phyloP scores from a whole-genome alignment of 169 alveolate species.

The Cryptosporidium ryanae region DNA sequence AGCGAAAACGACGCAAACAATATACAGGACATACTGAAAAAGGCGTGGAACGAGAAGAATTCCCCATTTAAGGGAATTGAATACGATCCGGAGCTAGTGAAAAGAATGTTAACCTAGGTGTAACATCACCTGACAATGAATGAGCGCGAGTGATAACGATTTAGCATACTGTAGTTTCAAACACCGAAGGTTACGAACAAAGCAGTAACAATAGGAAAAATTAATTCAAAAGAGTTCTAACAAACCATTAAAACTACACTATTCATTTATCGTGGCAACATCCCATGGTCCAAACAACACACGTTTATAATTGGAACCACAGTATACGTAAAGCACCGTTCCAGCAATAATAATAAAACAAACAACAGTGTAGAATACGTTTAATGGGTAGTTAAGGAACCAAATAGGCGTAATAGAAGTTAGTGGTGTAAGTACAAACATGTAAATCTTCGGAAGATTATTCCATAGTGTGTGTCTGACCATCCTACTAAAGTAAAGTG shows the following conservation, averaged over 20 bases:
- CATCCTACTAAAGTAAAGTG: constrained; percentile 56
- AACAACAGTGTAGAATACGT: constrained; percentile 25
- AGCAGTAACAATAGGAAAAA: too few species aligned
- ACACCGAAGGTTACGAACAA: too few species aligned
- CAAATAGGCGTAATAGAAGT: constrained; percentile 56
- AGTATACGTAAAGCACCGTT: constrained; percentile 41
- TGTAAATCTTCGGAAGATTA: constrained; percentile 43
- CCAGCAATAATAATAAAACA: constrained; percentile 58
- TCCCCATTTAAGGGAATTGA: constrained; percentile 63
- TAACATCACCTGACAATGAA: too few species aligned
- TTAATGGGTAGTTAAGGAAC: constrained; percentile 59
- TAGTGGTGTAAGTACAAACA: constrained; percentile 52
- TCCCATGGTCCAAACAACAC: constrained; percentile 73
- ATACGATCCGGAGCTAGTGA: constrained; percentile 43
- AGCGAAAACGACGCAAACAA: not conserved
- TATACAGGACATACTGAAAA: constrained; percentile 2
- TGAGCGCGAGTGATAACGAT: too few species aligned
- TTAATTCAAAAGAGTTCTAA: too few species aligned
- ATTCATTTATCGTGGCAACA: constrained; percentile 56
- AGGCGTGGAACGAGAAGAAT: constrained; percentile 59
- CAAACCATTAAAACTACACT: not conserved
- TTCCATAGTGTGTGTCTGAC: constrained; percentile 58
- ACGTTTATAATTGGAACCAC: constrained; percentile 35
- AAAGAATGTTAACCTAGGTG: not conserved
- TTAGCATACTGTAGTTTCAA: too few species aligned